Base-by-base conservation (phyloP, 2,329 filamentous ascomycete genomes). In the Penicillium olsonii region DNA sequence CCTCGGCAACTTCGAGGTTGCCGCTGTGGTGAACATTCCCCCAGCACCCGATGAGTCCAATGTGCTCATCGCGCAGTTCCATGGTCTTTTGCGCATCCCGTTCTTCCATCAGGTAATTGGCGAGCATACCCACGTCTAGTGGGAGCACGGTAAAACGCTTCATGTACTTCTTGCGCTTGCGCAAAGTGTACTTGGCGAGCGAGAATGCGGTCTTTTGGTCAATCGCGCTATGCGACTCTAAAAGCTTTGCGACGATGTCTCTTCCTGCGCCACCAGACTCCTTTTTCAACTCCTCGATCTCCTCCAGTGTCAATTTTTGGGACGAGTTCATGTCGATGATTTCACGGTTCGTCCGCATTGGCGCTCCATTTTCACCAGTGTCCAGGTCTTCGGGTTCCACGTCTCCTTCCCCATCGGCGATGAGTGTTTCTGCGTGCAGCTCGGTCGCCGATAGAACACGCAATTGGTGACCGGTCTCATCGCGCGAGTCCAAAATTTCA, bases 181-280 rank as follows among this genome's bases (percentile, higher is more conserved):
- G 80, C 15, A 97, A 77, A 64, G 94, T 96, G 73, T 99, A 99
- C 71, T 99, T 99, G 37, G 92, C 92, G 50, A 96, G 77, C 2
- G 91, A 95, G 65, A 95, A 99, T 0, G 85, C 81, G 0, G 94
- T 97, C 78, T 99, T 99, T 74, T 97, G 88, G 59, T 95, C 91
- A 37, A 99, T 80, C 1, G 87, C 88, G 15, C 88, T 86, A 70
- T 99, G 94, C 37, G 91, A 94, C 24, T 91, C 81, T 71, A 99
- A 82, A 20, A 99, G 84, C 72, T 92, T 95, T n/a, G 89, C 87
- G 56, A 99, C 94, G 40, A 99, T 82, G 43, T 95, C 92, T 68
- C 88, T 88, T 11, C 92, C 92, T 0, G 90, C 89, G 5, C 86
- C 86, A 3, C 85, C 84, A 10, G 87, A 88, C 48, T 90, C 79